Base-by-base conservation (phyloP, 2,329 filamentous ascomycete genomes). In the Pseudopithomyces chartarum region DNA sequence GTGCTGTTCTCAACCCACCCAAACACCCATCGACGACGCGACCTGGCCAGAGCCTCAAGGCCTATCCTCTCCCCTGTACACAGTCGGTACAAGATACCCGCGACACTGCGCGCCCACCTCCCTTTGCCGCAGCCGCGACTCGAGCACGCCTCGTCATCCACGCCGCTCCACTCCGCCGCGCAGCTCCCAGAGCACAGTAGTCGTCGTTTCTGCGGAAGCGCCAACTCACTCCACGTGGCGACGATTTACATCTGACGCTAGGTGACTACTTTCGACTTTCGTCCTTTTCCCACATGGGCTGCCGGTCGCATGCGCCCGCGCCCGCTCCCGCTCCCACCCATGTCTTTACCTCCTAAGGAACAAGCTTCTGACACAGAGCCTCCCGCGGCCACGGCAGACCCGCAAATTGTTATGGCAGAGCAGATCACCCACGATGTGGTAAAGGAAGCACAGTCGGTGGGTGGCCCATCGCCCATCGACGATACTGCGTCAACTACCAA, bases 371-470 rank as follows among this genome's bases (percentile, higher is more conserved):
- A 76, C 73, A 63, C 47, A 56, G 59, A 48, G 51, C 59, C 58
- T 63, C 66, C 62, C 62, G 59, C 66, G 64, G 63, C 68, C 60
- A 34, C 53, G 19, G 63, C 77, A 83, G 81, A 76, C 76, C 76
- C 79, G 76, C 77, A 80, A 76, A 80, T 85, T 88, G 86, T 88
- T 87, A 88, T 88, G 86, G 86, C 86, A 87, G 85, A 87, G 85
- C 83, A 85, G 84, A 84, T 79, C 75, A 81, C 80, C 83, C 85
- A 86, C 79, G 83, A 88, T 88, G 86, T 87, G 86, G 85, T 88
- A 87, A 86, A 86, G 81, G 82, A 86, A 83, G 81, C 84, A 81
- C 81, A 82, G 86, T 88, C 85, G 85, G 81, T 85, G 80, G 84
- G 84, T 82, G 84, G 81, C 75, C 75, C 78, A 75, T 81, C 82